Evolutionary conservation across 2,329 filamentous ascomycete genomes (phyloP), one percentile per base, ranked within the genome.

Genomic region (Rutstroemia sp.): DNA sequence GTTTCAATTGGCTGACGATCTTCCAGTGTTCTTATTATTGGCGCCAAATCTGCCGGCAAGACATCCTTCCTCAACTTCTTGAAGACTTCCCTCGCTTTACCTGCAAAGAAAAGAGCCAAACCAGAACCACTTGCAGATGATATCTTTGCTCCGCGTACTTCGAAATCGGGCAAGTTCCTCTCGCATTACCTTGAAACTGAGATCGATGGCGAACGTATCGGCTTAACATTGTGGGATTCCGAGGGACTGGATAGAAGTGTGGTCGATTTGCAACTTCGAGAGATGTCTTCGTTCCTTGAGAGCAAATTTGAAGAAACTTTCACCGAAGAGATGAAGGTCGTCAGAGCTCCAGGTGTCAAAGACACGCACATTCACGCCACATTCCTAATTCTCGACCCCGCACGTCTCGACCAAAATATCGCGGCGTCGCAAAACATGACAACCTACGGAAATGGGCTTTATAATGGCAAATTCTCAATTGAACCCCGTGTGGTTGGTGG

Each of bases 231-330:
- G 34, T 99, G 94, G 94, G 94, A 99, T 71, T 97, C 94, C 0
- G 87, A 94, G 67, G 94, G 94, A 1, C 75, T 99, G 55, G 92
- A 99, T 73, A 95, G 92, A 79, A 94, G 90, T 66, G 83, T 97
- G 38, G 91, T 96, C 52, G 94, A 97, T 71, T 81, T 97, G 62
- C 94, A 99, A 73, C 78, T 99, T 63, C 85, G 92, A 59, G 90
- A 95, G 70, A 92, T 97, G 77, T 86, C 88, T 37, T 81, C 87
- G 8, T 99, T 99, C 74, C 77, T 99, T 58, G 94, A 99, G 77
- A 92, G 88, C 77, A 97, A 97, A 72, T 99, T 99, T 65, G 92
- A 99, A 71, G 94, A 99, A 68, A 97, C 94, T 0, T 95, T 99
- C 70, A 84, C 84, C 49, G 94, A 99, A 74, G 94, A 99, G 76